A percentile compares a stretch with the other conserved stretches of the same genome.
These are phyloP conservation scores for Lactarius sp. DNA, from an alignment of 768 basidiomycete genomes.

Conservation along the genomic window DNA sequence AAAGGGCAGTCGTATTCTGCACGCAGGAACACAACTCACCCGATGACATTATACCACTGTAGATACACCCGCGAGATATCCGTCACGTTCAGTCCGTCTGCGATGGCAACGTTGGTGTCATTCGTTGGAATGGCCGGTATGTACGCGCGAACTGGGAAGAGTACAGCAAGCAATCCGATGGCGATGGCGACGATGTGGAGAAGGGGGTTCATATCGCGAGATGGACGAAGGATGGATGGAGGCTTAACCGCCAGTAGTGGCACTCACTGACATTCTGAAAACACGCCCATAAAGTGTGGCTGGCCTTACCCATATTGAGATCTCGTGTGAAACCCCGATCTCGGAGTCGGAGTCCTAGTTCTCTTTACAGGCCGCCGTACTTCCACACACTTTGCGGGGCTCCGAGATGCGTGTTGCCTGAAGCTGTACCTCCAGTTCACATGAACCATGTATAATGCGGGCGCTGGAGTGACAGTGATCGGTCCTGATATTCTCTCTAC, in stretches of 20 bases:
- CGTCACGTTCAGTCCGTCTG: conserved; percentile 45
- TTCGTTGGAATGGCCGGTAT: conserved; percentile 74
- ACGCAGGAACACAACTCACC: conserved; percentile 10
- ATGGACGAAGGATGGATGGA: not conserved
- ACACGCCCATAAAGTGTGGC: conserved; percentile 11
- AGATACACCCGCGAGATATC: conserved; percentile 55
- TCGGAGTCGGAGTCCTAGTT: no score
- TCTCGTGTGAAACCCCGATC: not conserved
- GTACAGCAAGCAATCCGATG: conserved; percentile 8
- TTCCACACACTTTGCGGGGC: no score
- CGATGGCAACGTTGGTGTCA: conserved; percentile 43
- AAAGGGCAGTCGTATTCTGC: not conserved
- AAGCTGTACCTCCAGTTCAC: no score
- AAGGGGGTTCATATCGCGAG: conserved; percentile 1
- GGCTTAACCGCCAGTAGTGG: not conserved
- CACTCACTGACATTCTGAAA: not conserved
- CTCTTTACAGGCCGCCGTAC: no score
- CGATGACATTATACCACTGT: conserved; percentile 54
- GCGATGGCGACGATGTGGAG: not conserved
- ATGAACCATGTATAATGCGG: no score
- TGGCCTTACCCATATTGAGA: not conserved
- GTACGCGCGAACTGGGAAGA: conserved; percentile 41
- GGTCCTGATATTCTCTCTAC: no score
- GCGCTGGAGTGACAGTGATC: no score
- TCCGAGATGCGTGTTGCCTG: not conserved